Conservation (phyloP, 352 stramenopile genomes). For the Phytophthora sojae region DNA sequence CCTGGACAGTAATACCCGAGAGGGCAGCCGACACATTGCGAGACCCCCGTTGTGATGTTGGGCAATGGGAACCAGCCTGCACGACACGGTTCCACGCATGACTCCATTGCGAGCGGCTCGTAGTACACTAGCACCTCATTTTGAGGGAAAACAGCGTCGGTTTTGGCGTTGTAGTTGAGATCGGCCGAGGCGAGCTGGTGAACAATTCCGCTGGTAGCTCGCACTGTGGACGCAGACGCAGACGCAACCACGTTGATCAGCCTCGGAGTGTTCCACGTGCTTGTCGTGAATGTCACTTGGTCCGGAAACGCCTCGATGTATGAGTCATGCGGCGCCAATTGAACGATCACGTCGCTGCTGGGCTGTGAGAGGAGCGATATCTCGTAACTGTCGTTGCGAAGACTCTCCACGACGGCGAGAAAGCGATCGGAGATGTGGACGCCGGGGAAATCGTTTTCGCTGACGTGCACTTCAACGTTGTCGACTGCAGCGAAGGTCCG, state of each 20-base stretch:
- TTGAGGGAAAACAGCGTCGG: slow-evolving; percentile 46
- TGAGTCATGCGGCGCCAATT: slow-evolving; percentile 31
- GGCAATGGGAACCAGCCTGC: slow-evolving; percentile 58
- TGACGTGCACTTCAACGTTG: slow-evolving; percentile 48
- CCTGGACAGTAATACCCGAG: slow-evolving; percentile 60
- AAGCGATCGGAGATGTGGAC: slow-evolving; percentile 62
- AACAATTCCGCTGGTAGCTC: slow-evolving; percentile 33
- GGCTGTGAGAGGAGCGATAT: slow-evolving; percentile 57
- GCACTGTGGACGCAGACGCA: slow-evolving; percentile 4
- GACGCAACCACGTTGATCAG: slow-evolving; percentile 41
- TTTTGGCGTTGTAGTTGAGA: slow-evolving; percentile 45
- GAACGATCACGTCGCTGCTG: slow-evolving; percentile 43
- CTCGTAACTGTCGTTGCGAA: slow-evolving; percentile 63
- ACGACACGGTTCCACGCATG: slow-evolving; percentile 59
- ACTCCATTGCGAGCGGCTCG: slow-evolving; percentile 52
- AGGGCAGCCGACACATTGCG: slow-evolving; percentile 55
- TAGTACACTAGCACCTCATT: slow-evolving; percentile 61
- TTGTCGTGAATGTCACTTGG: slow-evolving; percentile 47
- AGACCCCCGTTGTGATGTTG: slow-evolving; percentile 41
- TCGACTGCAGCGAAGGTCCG: slow-evolving; percentile 43
- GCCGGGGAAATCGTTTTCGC: slow-evolving; percentile 62
- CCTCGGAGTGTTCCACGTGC: slow-evolving; percentile 47
- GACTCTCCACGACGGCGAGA: slow-evolving; percentile 49
- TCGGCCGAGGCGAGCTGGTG: slow-evolving; percentile 52
- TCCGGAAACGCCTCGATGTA: slow-evolving; percentile 42